Conservation (phyloP, 2,329 filamentous ascomycete species). For the Daldinia eschscholtzii region DNA sequence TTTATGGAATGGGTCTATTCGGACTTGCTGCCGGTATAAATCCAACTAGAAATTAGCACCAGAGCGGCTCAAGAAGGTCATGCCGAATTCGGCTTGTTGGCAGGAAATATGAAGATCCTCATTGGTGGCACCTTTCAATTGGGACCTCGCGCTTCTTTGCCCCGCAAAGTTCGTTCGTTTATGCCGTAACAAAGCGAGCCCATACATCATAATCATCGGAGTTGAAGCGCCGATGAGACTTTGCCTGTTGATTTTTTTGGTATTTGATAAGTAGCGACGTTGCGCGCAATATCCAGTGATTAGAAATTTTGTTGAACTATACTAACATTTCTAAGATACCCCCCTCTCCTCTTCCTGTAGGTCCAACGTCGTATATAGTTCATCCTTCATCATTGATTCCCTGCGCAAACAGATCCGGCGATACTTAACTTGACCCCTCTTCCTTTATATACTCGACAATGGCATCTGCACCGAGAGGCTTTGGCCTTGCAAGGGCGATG, state of each 20-base stretch:
- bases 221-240: slow-evolving; percentile 37
- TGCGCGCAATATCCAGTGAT: slow-evolving; percentile 3
- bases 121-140: slow-evolving; percentile 37
- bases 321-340: slow-evolving; percentile 16
- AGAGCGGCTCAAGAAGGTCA: slow-evolving; percentile 28
- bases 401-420: neutral
- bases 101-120: slow-evolving; percentile 26
- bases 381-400: slow-evolving; percentile 15
- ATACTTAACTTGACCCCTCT: slow-evolving; percentile 6
- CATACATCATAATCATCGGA: slow-evolving; percentile 40
- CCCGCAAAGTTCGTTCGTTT: slow-evolving; percentile 32
- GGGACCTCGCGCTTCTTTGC: slow-evolving; percentile 24
- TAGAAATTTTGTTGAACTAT: slow-evolving; percentile 9
- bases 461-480: slow-evolving; percentile 43
- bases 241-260: slow-evolving; percentile 17
- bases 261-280: slow-evolving; percentile 26
- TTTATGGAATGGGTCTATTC: slow-evolving; percentile 11
- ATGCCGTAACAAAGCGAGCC: slow-evolving; percentile 46
- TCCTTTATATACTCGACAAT: slow-evolving; percentile 34
- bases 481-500: slow-evolving; percentile 46
- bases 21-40: slow-evolving; percentile 10
- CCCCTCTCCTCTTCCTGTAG: neutral
- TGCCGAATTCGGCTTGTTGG: slow-evolving; percentile 43
- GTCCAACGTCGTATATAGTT: neutral
- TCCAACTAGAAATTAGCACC: neutral